Percentiles rank a stretch among this genome's conserved stretches.
These are phyloP conservation scores for Lunasporangiospora selenospora DNA, from an alignment of 192 early-diverging fungal species.

Conservation along the genomic window DNA sequence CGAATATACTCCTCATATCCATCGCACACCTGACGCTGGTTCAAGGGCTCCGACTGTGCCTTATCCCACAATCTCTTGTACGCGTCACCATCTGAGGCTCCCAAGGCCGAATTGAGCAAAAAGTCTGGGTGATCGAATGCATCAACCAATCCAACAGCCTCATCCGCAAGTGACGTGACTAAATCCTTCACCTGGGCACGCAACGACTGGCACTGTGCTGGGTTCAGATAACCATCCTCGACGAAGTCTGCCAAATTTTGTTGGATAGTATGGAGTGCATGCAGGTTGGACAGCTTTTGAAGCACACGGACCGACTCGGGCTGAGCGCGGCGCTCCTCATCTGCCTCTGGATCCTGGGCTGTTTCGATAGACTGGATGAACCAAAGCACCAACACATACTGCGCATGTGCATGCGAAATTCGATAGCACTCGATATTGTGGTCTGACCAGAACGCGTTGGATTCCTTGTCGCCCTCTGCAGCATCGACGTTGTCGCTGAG, in stretches of 20 bases:
- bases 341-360: constrained; percentile 23
- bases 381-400: constrained; percentile 58
- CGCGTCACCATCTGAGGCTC: constrained; percentile 75
- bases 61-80: constrained; percentile 63
- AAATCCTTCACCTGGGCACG: constrained; percentile 40
- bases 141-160: constrained; percentile 81
- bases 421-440: constrained; percentile 57
- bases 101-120: constrained; percentile 76
- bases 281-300: constrained; percentile 38
- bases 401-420: constrained; percentile 59
- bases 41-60: constrained; percentile 48
- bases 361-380: constrained; percentile 47
- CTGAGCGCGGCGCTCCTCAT: constrained; percentile 16
- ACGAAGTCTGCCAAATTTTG: constrained; percentile 44
- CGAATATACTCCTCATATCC: constrained; percentile 45
- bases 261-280: constrained; percentile 46
- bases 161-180: constrained; percentile 62
- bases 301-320: constrained; percentile 19
- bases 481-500: constrained; percentile 49
- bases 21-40: constrained; percentile 31
- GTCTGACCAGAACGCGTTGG: constrained; percentile 31
- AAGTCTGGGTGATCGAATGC: constrained; percentile 81
- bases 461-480: constrained; percentile 16
- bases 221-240: constrained; percentile 41
- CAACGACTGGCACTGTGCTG: constrained; percentile 27